Percentiles rank a stretch among this genome's conserved stretches.
Evolutionary conservation across 768 basidiomycete genomes (phyloP).

Genomic region (Cantharellus cinnabarinus): DNA sequence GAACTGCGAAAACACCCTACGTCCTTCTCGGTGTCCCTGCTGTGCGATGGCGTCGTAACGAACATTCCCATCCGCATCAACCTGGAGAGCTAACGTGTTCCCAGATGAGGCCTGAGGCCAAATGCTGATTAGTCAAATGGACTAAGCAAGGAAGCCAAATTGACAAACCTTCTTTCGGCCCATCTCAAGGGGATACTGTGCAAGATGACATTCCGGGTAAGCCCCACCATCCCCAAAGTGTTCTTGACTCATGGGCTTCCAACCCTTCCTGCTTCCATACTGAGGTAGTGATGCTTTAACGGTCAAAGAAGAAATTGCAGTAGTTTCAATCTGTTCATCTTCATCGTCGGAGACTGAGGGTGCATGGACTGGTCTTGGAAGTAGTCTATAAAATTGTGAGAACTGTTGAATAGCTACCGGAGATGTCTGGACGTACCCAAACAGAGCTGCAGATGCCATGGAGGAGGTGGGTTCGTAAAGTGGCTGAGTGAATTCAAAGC

Average conservation of each 20-base stretch:
- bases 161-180: constrained; percentile 74
- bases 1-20: constrained; percentile 83
- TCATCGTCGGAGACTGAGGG: constrained; percentile 40
- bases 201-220: constrained; percentile 88
- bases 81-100: constrained; percentile 89
- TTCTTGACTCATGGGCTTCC: constrained; percentile 64
- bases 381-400: constrained; percentile 23
- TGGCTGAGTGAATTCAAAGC: neutral
- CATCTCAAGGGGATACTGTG: constrained; percentile 91
- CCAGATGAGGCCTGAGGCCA: constrained; percentile 56
- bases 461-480: neutral
- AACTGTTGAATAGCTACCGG: neutral
- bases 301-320: constrained; percentile 16
- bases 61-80: constrained; percentile 89
- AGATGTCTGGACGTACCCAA: neutral
- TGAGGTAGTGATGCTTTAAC: constrained; percentile 35
- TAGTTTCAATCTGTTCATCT: constrained; percentile 19
- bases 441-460: neutral
- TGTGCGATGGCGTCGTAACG: constrained; percentile 93
- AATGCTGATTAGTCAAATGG: neutral
- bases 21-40: constrained; percentile 78
- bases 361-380: constrained; percentile 44
- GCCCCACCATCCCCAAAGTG: constrained; percentile 84
- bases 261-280: constrained; percentile 69
- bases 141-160: neutral